A percentile compares a stretch with the other conserved stretches of the same genome.
phyloP scores from a whole-genome alignment of 1,284 basidiomycete genomes.

The Hymenochaete sp. region DNA sequence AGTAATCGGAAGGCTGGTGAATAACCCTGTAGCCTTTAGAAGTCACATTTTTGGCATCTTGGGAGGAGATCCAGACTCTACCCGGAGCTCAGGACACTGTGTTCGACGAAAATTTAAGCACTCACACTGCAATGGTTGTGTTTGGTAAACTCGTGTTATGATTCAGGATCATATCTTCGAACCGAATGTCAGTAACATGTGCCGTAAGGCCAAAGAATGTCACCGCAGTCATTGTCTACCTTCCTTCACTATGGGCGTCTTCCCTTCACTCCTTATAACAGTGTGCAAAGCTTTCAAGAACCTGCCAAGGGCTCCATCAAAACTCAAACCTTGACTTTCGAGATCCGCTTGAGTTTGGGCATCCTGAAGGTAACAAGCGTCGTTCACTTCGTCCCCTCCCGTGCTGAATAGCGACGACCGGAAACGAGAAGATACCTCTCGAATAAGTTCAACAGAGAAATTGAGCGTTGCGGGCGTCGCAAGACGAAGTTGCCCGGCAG shows the following conservation, averaged over 20 bases:
- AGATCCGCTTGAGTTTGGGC: conserved; percentile 25
- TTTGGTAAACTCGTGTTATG: conserved; percentile 27
- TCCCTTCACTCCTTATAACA: conserved; percentile 26
- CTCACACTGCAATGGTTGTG: conserved; percentile 32
- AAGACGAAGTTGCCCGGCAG: conserved; percentile 39
- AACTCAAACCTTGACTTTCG: conserved; percentile 21
- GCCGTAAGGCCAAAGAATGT: neutral
- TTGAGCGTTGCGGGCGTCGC: conserved; percentile 27
- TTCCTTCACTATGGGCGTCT: conserved; percentile 44
- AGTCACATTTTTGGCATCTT: conserved; percentile 34
- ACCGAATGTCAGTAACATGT: neutral
- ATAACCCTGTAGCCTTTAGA: conserved; percentile 42
- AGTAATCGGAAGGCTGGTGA: conserved; percentile 47
- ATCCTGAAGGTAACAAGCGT: conserved; percentile 34
- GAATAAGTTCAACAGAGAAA: conserved; percentile 29
- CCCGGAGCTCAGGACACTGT: neutral
- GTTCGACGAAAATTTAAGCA: neutral
- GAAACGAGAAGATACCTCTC: conserved; percentile 20
- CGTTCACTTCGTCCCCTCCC: conserved; percentile 45
- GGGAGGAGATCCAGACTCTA: conserved; percentile 38
- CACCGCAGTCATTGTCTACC: conserved; percentile 6
- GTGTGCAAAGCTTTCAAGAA: conserved; percentile 34
- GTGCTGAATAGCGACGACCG: conserved; percentile 33
- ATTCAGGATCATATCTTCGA: conserved; percentile 30
- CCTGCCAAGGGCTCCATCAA: conserved; percentile 30